A percentile compares a stretch with the other conserved stretches of the same genome.
phyloP scores from a whole-genome alignment of 116 monocot genomes.

The Phalaenopsis hybrid region DNA sequence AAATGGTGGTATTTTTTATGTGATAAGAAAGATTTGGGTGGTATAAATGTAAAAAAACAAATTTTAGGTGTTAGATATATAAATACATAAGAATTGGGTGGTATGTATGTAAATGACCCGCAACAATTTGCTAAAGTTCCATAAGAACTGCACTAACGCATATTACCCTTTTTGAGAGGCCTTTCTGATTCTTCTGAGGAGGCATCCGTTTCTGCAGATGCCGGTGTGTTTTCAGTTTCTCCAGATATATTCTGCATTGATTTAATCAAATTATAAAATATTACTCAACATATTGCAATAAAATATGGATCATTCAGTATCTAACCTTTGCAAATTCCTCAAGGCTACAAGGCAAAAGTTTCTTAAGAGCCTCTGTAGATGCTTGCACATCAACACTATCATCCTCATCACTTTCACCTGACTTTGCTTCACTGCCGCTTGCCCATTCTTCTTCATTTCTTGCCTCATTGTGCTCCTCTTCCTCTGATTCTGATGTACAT shows the following conservation, averaged over 20 bases:
- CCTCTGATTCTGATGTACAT: constrained; percentile 55
- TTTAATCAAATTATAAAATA: background rate
- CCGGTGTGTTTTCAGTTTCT: constrained; percentile 29
- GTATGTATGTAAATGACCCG: background rate
- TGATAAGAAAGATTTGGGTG: too few relatives aligned
- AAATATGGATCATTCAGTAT: background rate
- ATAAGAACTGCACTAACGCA: too few relatives aligned
- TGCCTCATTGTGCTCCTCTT: constrained; percentile 48
- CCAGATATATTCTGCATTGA: constrained; percentile 58
- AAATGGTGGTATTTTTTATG: too few relatives aligned
- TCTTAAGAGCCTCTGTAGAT: constrained; percentile 57
- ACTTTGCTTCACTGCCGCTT: constrained; percentile 42
- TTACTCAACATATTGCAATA: background rate
- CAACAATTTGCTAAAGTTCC: background rate
- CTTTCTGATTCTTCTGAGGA: constrained; percentile 34
- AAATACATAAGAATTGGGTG: too few relatives aligned
- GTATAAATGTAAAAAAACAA: too few relatives aligned
- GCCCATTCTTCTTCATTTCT: constrained; percentile 66
- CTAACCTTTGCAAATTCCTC: constrained; percentile 71
- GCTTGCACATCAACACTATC: constrained; percentile 33
- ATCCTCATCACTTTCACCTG: constrained; percentile 65
- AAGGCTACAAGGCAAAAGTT: constrained; percentile 49
- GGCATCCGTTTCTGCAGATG: constrained; percentile 28
- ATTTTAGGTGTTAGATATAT: too few relatives aligned
- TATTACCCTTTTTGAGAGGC: constrained; percentile 61